These are phyloP conservation scores for Calonectria honghensis DNA, from an alignment of 2,329 filamentous ascomycete species.

Conservation along the genomic window DNA sequence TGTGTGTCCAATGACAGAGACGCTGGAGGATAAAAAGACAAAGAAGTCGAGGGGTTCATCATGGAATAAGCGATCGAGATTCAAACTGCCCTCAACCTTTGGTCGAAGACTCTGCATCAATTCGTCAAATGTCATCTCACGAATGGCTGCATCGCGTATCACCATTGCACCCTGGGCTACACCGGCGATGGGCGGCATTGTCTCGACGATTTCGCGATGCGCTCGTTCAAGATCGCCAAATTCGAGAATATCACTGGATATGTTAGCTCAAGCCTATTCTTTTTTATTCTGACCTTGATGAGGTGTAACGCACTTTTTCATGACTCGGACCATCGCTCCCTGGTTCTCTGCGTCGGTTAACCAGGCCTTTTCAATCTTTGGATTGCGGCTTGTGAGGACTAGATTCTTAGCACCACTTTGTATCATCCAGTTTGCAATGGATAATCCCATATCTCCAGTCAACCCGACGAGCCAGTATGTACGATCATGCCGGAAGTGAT, in stretches of 20 bases:
- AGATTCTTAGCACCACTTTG: slow-evolving; percentile 15
- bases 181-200: slow-evolving; percentile 62
- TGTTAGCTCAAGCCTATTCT: not conserved
- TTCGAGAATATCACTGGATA: not conserved
- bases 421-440: slow-evolving; percentile 26
- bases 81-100: slow-evolving; percentile 60
- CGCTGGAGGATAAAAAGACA: slow-evolving; percentile 62
- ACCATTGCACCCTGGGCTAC: slow-evolving; percentile 67
- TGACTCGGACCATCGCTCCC: slow-evolving; percentile 1
- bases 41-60: slow-evolving; percentile 61
- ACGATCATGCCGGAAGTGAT: slow-evolving; percentile 11
- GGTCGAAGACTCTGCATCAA: slow-evolving; percentile 56
- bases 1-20: slow-evolving; percentile 57
- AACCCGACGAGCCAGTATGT: slow-evolving; percentile 32
- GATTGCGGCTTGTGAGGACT: slow-evolving; percentile 17
- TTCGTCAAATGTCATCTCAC: slow-evolving; percentile 55
- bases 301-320: not conserved
- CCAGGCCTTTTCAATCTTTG: slow-evolving; percentile 16
- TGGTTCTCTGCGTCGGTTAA: not conserved
- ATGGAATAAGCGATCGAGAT: slow-evolving; percentile 57
- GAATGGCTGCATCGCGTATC: slow-evolving; percentile 59
- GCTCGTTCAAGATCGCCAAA: not conserved
- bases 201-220: slow-evolving; percentile 20
- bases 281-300: not conserved
- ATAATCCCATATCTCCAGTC: slow-evolving; percentile 23